phyloP scores from a whole-genome alignment of 257 asterid genomes.

The Petrea volubilis region DNA sequence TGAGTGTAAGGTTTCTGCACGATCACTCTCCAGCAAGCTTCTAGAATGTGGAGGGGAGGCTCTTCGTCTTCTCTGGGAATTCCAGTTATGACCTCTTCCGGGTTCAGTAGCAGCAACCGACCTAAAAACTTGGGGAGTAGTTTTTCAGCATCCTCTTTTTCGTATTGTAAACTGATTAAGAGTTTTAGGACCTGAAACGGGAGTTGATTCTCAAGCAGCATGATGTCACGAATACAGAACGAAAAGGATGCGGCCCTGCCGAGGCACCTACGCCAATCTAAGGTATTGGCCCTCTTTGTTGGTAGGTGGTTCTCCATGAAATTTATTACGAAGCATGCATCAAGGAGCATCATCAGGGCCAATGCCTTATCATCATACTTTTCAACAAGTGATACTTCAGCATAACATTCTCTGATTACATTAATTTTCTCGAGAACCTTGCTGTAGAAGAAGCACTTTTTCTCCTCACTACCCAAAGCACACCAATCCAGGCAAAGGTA shows the following conservation, averaged over 20 bases:
- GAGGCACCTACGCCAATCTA: too few relatives aligned
- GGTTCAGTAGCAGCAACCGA: neutral
- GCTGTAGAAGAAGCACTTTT: neutral
- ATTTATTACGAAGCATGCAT: neutral
- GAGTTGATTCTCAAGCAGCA: conserved; percentile 19
- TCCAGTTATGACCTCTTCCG: neutral
- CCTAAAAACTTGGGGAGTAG: neutral
- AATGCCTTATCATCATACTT: neutral
- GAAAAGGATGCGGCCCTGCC: too few relatives aligned
- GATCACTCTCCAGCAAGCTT: neutral
- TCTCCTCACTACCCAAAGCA: too few relatives aligned
- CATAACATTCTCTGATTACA: neutral
- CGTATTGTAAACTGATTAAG: neutral
- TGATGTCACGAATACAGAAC: neutral
- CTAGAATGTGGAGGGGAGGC: neutral
- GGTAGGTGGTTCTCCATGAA: too few relatives aligned
- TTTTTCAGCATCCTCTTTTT: neutral
- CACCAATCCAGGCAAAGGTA: neutral
- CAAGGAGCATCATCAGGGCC: conserved; percentile 14
- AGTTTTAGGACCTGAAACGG: neutral
- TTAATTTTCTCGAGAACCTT: neutral
- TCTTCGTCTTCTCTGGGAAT: neutral
- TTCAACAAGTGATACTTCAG: neutral
- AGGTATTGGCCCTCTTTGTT: too few relatives aligned
- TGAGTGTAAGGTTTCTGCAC: too few relatives aligned